phyloP scores from a whole-genome alignment of 352 stramenopile species.

The Phytophthora quininea region DNA sequence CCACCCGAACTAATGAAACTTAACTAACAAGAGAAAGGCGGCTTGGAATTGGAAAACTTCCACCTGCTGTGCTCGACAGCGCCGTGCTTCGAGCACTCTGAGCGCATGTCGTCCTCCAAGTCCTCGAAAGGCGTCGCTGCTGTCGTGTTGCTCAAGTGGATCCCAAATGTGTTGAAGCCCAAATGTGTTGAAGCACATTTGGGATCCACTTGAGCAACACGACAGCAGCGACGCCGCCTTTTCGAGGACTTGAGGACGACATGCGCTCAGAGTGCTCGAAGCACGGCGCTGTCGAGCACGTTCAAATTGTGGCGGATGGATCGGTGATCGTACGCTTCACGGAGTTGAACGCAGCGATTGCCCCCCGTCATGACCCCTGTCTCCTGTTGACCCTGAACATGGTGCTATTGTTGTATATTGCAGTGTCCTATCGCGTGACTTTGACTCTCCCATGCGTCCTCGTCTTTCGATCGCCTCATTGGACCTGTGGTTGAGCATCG shows the following conservation, averaged over 20 bases:
- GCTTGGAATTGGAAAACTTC: too few relatives aligned
- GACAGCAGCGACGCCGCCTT: constrained; percentile 47
- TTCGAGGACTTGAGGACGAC: constrained; percentile 76
- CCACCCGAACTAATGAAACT: too few relatives aligned
- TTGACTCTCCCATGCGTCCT: too few relatives aligned
- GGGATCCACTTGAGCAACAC: constrained; percentile 61
- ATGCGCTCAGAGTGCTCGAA: constrained; percentile 79
- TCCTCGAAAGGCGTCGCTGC: constrained; percentile 49
- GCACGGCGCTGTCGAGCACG: constrained; percentile 62
- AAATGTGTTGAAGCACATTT: constrained; percentile 65
- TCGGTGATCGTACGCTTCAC: constrained; percentile 71
- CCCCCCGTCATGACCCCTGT: too few relatives aligned
- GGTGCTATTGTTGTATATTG: too few relatives aligned
- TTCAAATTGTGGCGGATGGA: constrained; percentile 68
- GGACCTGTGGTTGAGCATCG: too few relatives aligned
- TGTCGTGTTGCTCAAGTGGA: constrained; percentile 48
- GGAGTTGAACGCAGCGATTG: constrained; percentile 53
- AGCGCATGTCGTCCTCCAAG: constrained; percentile 81
- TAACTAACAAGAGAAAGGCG: too few relatives aligned
- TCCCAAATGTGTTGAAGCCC: constrained; percentile 70
- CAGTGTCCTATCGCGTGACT: too few relatives aligned
- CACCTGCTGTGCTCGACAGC: constrained; percentile 41
- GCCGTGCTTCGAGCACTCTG: constrained; percentile 76
- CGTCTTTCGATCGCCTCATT: too few relatives aligned
- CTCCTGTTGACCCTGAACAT: too few relatives aligned